phyloP scores from a whole-genome alignment of 257 asterid species.

The Solanum sitiens region DNA sequence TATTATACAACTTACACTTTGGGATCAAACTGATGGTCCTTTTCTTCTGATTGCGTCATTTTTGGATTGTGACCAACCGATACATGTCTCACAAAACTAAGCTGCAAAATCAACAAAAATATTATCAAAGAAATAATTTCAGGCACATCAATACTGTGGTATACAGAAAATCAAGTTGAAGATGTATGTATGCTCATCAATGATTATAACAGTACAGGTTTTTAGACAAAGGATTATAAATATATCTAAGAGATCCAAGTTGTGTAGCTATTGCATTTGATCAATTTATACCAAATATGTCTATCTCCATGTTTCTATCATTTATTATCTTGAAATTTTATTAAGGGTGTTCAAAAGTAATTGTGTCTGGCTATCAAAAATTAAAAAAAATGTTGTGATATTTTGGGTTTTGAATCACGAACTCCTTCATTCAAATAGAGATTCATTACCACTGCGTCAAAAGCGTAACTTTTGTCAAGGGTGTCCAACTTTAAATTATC shows the following conservation, averaged over 20 bases:
- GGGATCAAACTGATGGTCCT: constrained; percentile 9
- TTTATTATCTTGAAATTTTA: background rate
- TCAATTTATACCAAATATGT: background rate
- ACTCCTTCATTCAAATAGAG: no score
- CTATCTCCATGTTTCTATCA: background rate
- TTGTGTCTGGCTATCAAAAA: no score
- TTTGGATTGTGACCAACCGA: constrained; percentile 31
- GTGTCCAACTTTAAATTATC: no score
- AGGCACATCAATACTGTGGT: background rate
- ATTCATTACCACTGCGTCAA: no score
- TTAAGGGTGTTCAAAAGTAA: no score
- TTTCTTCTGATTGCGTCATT: constrained; percentile 21
- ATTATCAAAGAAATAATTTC: background rate
- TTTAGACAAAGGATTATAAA: background rate
- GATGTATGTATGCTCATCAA: background rate
- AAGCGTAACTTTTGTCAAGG: no score
- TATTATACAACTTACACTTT: constrained; percentile 28
- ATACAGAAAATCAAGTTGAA: background rate
- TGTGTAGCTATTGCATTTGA: background rate
- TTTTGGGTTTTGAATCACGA: no score
- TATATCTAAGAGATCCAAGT: background rate
- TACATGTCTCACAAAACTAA: constrained; percentile 52
- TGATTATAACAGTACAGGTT: background rate
- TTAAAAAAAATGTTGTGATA: no score
- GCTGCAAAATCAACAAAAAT: constrained; percentile 30